Evolutionary conservation across 768 basidiomycete species (phyloP), one percentile per base, ranked within the genome.

Genomic region (Trametes cingulata): DNA sequence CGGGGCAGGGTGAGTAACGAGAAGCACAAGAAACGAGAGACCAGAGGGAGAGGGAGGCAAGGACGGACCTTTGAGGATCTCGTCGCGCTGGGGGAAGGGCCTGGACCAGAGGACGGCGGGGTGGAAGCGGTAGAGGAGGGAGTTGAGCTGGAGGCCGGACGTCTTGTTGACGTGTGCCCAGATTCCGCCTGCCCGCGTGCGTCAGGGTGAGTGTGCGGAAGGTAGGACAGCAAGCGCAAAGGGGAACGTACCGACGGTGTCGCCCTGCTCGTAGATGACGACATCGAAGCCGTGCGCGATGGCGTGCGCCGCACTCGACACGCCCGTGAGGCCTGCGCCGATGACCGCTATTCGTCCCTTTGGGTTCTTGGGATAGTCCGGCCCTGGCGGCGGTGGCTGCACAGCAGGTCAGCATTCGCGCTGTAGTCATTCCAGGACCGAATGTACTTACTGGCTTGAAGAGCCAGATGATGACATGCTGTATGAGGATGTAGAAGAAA

Each of bases 201-300:
- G 17, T 12, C 6, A 12, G 4, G 15, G 40, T 19, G 12, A 33
- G 52, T 19, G 2, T 14, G 6, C 37, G 20, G 7, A 13, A 20
- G 6, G 7, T 2, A 7, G 20, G 10, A 14, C n/a, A 14, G 5
- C 17, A 49, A 7, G n/a, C 4, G 22, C n/a, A 33, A 33, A 14
- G 47, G 12, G 29, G 4, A 4, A 51, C 68, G 19, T 45, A 72
- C 73, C 67, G 20, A 68, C 55, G 14, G 55, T 47, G 56, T 70
- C 67, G 9, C 33, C 42, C 52, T 69, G 65, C 47, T 83, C 82
- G 64, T 75, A 82, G 2, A 83, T 75, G 24, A 79, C 77, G 12
- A 83, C 81, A 33, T 83, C 81, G 58, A 83, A 83, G 17, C 80
- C 79, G 60, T 83, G 81, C 0, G 79, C 75, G 24, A 81, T 75